Evolutionary conservation across 1,284 basidiomycete genomes (phyloP), one percentile per base, ranked within the genome.

Genomic region (Meira miltonrushii): DNA sequence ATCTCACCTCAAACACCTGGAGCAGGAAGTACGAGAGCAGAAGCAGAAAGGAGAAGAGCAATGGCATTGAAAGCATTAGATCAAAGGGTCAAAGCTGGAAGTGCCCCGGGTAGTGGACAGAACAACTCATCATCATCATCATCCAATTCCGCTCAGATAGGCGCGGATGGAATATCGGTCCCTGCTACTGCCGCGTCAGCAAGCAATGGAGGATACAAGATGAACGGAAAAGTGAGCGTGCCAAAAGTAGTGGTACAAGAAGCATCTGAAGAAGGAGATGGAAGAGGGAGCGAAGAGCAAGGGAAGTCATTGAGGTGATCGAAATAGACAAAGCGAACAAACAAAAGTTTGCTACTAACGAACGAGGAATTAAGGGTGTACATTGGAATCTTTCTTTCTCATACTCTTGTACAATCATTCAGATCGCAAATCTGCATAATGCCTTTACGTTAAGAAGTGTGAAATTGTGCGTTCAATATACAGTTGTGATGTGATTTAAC

Each of bases 41-140:
- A 72, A 52, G 72, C 67, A 37, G 64, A 72, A 23, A 49, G 60
- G n/a, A 68, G 54, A 65, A 90, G 90, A 66, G 88, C 90, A 1
- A 86, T 95, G 82, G 94, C 94, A 41, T 81, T 98, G 67, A 94
- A 96, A 78, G 94, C 94, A 9, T 85, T 98, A 28, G 94, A 98
- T 72, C 92, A 94, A 71, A 84, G 92, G 25, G 79, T 53, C 7
- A 53, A 53, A 23, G 50, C 50, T 17, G 50, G 50, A 39, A 41
- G n/a, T 53, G 37, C 12, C 38, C 15, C 28, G 12, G 12, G 46
- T 48, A 21, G 23, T 25, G 25, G 46, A 21, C 17, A 23, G n/a
- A 48, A 15, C 15, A 41, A 28, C 37, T 13, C 12, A 3, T 13
- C 23, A 17, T 25, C 10, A 13, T n/a, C 11, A 8, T 53, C 50